Evolutionary conservation across 192 early-diverging fungal genomes (phyloP).

Genomic region (Coemansia sp.): DNA sequence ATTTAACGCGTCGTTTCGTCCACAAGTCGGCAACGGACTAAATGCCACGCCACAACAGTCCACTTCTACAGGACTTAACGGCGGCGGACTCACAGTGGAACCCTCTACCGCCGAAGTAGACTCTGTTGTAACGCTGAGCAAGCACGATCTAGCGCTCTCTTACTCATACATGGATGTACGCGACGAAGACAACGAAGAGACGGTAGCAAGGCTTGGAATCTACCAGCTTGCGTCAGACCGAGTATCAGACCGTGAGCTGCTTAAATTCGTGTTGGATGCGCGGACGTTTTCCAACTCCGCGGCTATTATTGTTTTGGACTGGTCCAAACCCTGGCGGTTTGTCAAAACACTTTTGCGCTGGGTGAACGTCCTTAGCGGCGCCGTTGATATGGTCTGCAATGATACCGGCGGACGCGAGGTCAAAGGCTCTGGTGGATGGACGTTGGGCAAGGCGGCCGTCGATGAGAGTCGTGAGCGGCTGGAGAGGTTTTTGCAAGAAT

Average conservation of each 20-base stretch:
- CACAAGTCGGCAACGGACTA: constrained; percentile 47
- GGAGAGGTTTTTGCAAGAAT: constrained; percentile 70
- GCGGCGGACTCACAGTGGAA: constrained; percentile 29
- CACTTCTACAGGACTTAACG: constrained; percentile 49
- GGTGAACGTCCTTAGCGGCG: constrained; percentile 65
- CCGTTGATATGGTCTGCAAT: constrained; percentile 54
- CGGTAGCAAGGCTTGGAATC: constrained; percentile 68
- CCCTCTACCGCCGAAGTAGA: constrained; percentile 16
- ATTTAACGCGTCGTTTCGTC: constrained; percentile 39
- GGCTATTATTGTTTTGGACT: constrained; percentile 84
- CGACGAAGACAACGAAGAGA: constrained; percentile 83
- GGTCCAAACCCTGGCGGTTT: constrained; percentile 88
- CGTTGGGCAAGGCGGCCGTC: constrained; percentile 63
- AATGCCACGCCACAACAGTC: constrained; percentile 40
- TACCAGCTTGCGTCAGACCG: constrained; percentile 78
- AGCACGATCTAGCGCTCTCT: constrained; percentile 77
- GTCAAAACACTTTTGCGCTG: constrained; percentile 77
- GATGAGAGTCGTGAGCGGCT: constrained; percentile 72
- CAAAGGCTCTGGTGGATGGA: constrained; percentile 60
- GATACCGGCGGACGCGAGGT: constrained; percentile 41
- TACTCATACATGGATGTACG: constrained; percentile 82
- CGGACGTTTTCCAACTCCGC: constrained; percentile 63
- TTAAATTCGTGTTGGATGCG: constrained; percentile 70
- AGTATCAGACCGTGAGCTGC: constrained; percentile 64
- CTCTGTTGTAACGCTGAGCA: constrained; percentile 44